Conservation (phyloP, 2,329 filamentous ascomycete species). For the Trichocomaceae sp. region DNA sequence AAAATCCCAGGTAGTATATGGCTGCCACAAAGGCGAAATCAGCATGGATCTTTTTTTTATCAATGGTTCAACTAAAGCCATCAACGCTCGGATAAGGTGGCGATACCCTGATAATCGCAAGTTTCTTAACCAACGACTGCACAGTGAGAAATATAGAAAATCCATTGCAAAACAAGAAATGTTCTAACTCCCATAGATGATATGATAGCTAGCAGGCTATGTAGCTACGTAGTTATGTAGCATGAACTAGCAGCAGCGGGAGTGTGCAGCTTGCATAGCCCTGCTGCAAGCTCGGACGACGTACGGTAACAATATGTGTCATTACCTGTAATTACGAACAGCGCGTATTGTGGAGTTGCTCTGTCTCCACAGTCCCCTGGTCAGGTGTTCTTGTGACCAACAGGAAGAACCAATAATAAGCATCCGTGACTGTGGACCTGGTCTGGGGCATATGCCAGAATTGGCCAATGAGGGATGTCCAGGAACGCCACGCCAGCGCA, state of each 20-base stretch:
- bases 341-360: not conserved
- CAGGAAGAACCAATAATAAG: not conserved
- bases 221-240: no score
- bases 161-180: not conserved
- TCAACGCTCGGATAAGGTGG: no score
- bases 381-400: conserved; percentile 9
- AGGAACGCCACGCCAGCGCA: conserved; percentile 6
- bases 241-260: not conserved
- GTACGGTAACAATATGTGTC: not conserved
- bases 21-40: no score
- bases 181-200: no score
- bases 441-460: not conserved
- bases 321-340: not conserved
- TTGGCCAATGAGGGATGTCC: not conserved
- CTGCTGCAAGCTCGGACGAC: not conserved
- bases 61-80: no score
- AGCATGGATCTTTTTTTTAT: no score
- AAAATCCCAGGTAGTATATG: no score
- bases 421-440: not conserved
- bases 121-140: no score
- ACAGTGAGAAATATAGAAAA: not conserved
- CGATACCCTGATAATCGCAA: not conserved
- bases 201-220: not conserved
- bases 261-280: not conserved
- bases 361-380: not conserved